Evolutionary conservation across 257 asterid genomes (phyloP), one percentile per base, ranked within the genome.

Genomic region (Solanum bulbocastanum): DNA sequence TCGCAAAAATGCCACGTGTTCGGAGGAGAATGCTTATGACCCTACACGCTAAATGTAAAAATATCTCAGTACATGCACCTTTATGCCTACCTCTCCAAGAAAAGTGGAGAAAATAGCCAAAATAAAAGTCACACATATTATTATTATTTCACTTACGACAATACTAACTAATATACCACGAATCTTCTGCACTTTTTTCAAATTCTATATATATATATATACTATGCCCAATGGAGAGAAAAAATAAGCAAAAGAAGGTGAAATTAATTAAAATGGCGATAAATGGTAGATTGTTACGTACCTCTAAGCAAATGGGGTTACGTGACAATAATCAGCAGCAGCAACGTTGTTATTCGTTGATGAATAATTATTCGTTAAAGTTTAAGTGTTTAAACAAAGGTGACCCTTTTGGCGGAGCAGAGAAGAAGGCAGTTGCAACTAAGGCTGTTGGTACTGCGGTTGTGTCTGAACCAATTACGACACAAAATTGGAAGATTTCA

Each of bases 171-270:
- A 93, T 88, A 94, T 95, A 44, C 97, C 90, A 39, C 90, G 96
- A 94, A 94, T 90, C 97, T 95, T 95, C 96, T 89, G 15, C 69
- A 5, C 85, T 3, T 52, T 13, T 32, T 58, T 88, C 79, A 72
- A 16, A 32, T 16, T 84, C 25, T 86, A 91, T 90, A 85, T 83
- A 90, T 12, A 12, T 88, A 49, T 20, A 58, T 3, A 10, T 11
- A 36, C 39, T 36, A 36, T 5, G 39, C 7, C 10, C 40, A 37
- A 37, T 37, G 8, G 60, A 49, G 23, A 49, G 58, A 49, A 56
- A 56, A 56, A 56, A 56, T 49, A 49, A 49, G 15, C 13, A 40
- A 13, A 52, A 72, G 60, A 79, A 30, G 39, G 11, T 52, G 35
- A 65, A 72, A 66, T 27, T 25, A 49, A 49, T 49, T 18, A 39